A percentile compares a stretch with the other conserved stretches of the same genome.
These are phyloP conservation scores for Nakazawaea ishiwadae DNA, from an alignment of 805 yeast genomes.

Conservation along the genomic window DNA sequence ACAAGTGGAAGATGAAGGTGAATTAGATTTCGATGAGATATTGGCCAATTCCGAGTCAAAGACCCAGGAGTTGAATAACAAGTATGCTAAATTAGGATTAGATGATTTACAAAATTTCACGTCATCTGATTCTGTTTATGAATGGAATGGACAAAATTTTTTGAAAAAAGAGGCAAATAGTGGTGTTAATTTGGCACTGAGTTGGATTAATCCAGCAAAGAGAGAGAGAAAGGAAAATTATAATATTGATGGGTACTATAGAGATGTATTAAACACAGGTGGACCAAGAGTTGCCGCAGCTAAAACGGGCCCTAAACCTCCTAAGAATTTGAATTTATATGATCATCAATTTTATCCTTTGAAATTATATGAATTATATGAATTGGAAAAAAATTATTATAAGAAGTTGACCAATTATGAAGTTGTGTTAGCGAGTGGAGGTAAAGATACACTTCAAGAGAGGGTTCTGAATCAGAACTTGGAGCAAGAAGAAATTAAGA, in stretches of 20 bases:
- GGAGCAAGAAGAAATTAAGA: slow-evolving; percentile 68
- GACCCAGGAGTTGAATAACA: slow-evolving; percentile 55
- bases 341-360: slow-evolving; percentile 91
- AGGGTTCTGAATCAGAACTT: slow-evolving; percentile 42
- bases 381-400: slow-evolving; percentile 73
- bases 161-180: slow-evolving; percentile 57
- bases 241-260: slow-evolving; percentile 72
- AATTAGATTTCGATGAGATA: slow-evolving; percentile 59
- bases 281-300: slow-evolving; percentile 48
- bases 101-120: slow-evolving; percentile 77
- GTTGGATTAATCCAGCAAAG: slow-evolving; percentile 84
- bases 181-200: slow-evolving; percentile 38
- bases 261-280: slow-evolving; percentile 57
- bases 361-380: slow-evolving; percentile 70
- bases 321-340: slow-evolving; percentile 74
- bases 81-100: slow-evolving; percentile 63
- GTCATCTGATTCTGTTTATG: slow-evolving; percentile 67
- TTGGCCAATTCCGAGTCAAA: slow-evolving; percentile 58
- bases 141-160: slow-evolving; percentile 85
- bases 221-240: slow-evolving; percentile 83
- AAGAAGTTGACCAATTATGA: slow-evolving; percentile 62
- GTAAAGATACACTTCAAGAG: slow-evolving; percentile 27
- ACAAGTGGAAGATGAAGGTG: slow-evolving; percentile 25
- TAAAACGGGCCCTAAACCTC: slow-evolving; percentile 55
- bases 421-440: slow-evolving; percentile 59